A percentile compares a stretch with the other conserved stretches of the same genome.
Conservation (phyloP, 2,329 filamentous ascomycete species). For the Xylaria sp. region DNA sequence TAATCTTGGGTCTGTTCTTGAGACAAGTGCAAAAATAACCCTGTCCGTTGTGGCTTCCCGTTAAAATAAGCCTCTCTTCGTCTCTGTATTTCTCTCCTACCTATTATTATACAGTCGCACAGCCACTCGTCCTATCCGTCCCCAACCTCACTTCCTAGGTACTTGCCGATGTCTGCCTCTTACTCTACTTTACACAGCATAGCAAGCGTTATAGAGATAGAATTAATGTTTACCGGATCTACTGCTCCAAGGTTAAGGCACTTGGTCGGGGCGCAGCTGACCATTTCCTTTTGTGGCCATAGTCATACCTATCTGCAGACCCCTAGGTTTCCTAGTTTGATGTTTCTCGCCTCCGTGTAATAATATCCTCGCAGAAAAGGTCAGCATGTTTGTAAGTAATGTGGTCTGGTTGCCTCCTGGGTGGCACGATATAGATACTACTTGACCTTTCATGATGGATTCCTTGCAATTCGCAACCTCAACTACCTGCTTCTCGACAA, state of each 20-base stretch:
- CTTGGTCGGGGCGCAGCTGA: conserved; percentile 29
- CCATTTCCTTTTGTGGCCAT: neutral
- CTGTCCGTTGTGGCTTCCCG: conserved; percentile 18
- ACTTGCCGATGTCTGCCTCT: neutral
- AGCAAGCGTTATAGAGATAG: conserved; percentile 17
- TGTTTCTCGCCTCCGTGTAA: conserved; percentile 20
- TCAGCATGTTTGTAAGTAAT: conserved; percentile 11
- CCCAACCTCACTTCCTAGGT: conserved; percentile 12
- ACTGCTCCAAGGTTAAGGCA: neutral
- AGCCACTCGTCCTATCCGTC: conserved; percentile 15
- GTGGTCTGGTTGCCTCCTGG: conserved; percentile 29
- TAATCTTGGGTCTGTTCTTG: neutral
- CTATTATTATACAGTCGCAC: conserved; percentile 19
- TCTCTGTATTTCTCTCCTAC: neutral
- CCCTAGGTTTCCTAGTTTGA: conserved; percentile 1
- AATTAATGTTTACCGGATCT: conserved; percentile 12
- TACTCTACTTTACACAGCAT: conserved; percentile 21
- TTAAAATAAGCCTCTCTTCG: conserved; percentile 20
- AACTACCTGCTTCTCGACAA: neutral
- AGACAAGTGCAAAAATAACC: conserved; percentile 35
- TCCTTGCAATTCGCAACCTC: neutral
- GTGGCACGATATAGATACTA: conserved; percentile 18
- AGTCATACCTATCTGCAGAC: conserved; percentile 6
- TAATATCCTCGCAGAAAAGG: conserved; percentile 16
- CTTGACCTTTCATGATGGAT: conserved; percentile 12